These are phyloP conservation scores for Penicillium lividum DNA, from an alignment of 495 filamentous ascomycete species.

Conservation along the genomic window DNA sequence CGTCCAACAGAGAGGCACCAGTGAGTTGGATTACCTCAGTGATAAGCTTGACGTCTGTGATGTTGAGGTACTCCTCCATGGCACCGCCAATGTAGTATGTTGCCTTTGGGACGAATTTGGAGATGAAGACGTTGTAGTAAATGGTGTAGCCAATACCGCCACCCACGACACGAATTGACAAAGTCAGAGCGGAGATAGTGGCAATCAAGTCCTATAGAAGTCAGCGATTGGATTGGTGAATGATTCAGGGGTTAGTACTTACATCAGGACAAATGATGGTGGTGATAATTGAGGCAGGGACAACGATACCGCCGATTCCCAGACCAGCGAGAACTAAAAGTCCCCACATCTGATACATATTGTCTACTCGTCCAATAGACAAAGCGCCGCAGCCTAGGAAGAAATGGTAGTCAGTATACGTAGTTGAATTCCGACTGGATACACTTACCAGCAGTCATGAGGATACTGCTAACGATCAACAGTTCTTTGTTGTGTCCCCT, in stretches of 20 bases:
- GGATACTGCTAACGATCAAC: slow-evolving; percentile 58
- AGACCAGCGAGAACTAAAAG: slow-evolving; percentile 65
- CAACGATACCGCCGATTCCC: slow-evolving; percentile 73
- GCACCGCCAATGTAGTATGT: slow-evolving; percentile 53
- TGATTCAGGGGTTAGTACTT: slow-evolving; percentile 9
- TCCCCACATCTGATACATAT: slow-evolving; percentile 61
- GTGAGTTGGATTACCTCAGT: slow-evolving; percentile 57
- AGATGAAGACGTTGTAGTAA: slow-evolving; percentile 76
- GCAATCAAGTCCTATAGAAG: slow-evolving; percentile 62
- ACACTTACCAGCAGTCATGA: slow-evolving; percentile 66
- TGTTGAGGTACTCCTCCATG: slow-evolving; percentile 53
- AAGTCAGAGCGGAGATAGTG: slow-evolving; percentile 71
- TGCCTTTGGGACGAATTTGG: slow-evolving; percentile 60
- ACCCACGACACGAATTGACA: slow-evolving; percentile 70
- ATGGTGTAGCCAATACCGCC: slow-evolving; percentile 70
- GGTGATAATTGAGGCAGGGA: slow-evolving; percentile 69
- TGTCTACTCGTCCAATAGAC: slow-evolving; percentile 56
- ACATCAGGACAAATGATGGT: slow-evolving; percentile 72
- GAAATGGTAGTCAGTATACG: slow-evolving; percentile 6
- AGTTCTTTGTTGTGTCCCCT: slow-evolving; percentile 64
- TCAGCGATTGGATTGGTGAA: neutral
- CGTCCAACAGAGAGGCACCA: slow-evolving; percentile 52
- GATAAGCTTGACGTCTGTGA: slow-evolving; percentile 47
- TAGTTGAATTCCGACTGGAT: neutral
- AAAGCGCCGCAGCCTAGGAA: slow-evolving; percentile 60